Percentiles rank a stretch among this genome's conserved stretches.
Conservation (phyloP, 768 basidiomycete species). For the Panus rudis region DNA sequence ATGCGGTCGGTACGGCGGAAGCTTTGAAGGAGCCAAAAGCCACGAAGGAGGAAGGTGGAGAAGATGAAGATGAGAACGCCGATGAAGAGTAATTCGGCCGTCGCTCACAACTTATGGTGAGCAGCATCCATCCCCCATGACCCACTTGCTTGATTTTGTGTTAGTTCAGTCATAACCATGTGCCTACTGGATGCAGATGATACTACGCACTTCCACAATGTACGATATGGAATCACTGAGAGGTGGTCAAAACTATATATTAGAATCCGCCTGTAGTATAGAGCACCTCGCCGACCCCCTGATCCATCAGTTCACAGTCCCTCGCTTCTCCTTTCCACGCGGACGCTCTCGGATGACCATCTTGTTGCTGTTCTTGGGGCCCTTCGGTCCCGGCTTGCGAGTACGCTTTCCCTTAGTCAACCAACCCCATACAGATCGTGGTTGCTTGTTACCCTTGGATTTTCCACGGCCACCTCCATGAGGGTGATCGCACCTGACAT, state of each 20-base stretch:
- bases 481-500: slow-evolving; percentile 73
- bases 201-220: too few relatives aligned
- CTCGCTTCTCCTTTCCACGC: slow-evolving; percentile 52
- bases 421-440: slow-evolving; percentile 90
- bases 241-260: too few relatives aligned
- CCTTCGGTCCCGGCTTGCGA: slow-evolving; percentile 86
- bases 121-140: too few relatives aligned
- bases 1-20: slow-evolving; percentile 62
- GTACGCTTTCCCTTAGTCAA: slow-evolving; percentile 89
- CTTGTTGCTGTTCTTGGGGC: slow-evolving; percentile 85
- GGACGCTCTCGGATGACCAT: slow-evolving; percentile 84
- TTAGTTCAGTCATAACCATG: too few relatives aligned
- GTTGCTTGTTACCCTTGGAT: slow-evolving; percentile 93
- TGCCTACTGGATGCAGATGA: too few relatives aligned
- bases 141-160: too few relatives aligned
- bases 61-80: slow-evolving; percentile 43
- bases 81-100: slow-evolving; percentile 32
- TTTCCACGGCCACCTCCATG: slow-evolving; percentile 98
- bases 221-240: too few relatives aligned
- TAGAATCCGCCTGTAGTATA: too few relatives aligned
- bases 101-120: too few relatives aligned
- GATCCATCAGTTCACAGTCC: too few relatives aligned
- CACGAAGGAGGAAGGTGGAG: slow-evolving; percentile 31
- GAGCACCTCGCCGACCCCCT: too few relatives aligned
- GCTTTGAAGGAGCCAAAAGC: slow-evolving; percentile 48